Base-by-base conservation (phyloP, 805 yeast genomes). In the Saccharomycopsis capsularis region DNA sequence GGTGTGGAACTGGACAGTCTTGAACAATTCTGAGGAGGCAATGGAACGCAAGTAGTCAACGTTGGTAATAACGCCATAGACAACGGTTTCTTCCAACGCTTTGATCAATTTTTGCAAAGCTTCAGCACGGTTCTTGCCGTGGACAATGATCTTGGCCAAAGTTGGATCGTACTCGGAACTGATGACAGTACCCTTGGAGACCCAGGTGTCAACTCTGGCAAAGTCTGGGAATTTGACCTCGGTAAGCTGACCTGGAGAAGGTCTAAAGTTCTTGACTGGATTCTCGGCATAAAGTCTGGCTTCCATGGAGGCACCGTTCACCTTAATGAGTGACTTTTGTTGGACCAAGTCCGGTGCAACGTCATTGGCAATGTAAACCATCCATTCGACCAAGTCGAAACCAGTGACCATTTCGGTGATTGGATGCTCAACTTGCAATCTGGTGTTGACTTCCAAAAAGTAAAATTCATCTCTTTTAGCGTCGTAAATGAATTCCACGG, bases 351-450 rank as follows among this genome's bases (percentile, higher is more conserved):
- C 86, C 4, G 96, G 95, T 3, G 97, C 82, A 56, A 75, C 75
- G 61, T 87, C 90, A 34, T 95, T 95, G 30, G 97, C 97, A 63
- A 91, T 85, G 58, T 74, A 70, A 55, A 91, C 70, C 99, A 93
- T 93, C 96, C 96, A 88, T 66, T 93, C 97, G 19, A 91, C 98
- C 55, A 91, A 71, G 67, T 91, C 99, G 47, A 90, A 69, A 2
- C 97, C 97, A 18, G 97, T 91, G 37, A 87, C 95, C 79, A 81
- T 73, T 68, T 91, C 99, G 25, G 99, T 91, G 59, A 93, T 83
- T 37, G 98, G 98, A 66, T 91, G 99, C 70, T 91, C 99, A 42
- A 91, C 99, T 67, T 91, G 99, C 58, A 91, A 76, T 63, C 99
- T 81, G 11, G 99, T 95, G 64, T 91, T 91, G 56, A 91, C 98